Evolutionary conservation across 148 eudicot genomes (phyloP), one percentile per base, ranked within the genome.

Genomic region (Camellia japonica): DNA sequence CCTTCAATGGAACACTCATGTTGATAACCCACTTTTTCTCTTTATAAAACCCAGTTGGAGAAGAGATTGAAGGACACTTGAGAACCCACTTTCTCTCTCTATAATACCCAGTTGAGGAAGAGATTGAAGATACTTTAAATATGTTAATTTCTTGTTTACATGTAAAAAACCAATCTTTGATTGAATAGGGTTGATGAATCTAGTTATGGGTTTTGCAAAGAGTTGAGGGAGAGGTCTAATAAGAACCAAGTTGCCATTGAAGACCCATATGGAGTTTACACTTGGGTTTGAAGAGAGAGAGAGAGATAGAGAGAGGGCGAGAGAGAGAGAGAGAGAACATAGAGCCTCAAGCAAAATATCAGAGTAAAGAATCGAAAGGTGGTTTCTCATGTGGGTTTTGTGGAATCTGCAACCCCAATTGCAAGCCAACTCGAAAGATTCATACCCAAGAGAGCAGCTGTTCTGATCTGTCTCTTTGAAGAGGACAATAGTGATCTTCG

Each of bases 211-310:
- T 82, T 68, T 82, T 42, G 83, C 77, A 85, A 85, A 87, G 23
- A 83, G 62, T 83, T 74, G 82, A 8, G 91, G 91, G 38, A 91
- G 82, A 51, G 95, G 93, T 71, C 85, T 89, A 19, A 91, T 49
- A 94, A 81, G 73, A 90, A 90, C 88, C 85, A 89, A 80, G 86
- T 90, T 16, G 98, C 97, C 98, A 94, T 94, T 88, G 49, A 11
- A 20, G 77, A 70, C 73, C 76, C 80, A 62, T 49, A 71, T 5
- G 15, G 38, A 51, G 67, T 23, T 15, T 12, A 16, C 30, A 41
- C 43, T 1, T 20, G 23, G 18, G n/a, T 75, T n/a, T 43, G 7
- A 59, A 41, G 60, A 20, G 60, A 19, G 42, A 7, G 15, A 43
- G 51, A 23, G 30, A 30, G 38, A n/a, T n/a, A n/a, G n/a, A n/a